These are phyloP conservation scores for Solanum lignicaule DNA, from an alignment of 257 asterid genomes.

Conservation along the genomic window DNA sequence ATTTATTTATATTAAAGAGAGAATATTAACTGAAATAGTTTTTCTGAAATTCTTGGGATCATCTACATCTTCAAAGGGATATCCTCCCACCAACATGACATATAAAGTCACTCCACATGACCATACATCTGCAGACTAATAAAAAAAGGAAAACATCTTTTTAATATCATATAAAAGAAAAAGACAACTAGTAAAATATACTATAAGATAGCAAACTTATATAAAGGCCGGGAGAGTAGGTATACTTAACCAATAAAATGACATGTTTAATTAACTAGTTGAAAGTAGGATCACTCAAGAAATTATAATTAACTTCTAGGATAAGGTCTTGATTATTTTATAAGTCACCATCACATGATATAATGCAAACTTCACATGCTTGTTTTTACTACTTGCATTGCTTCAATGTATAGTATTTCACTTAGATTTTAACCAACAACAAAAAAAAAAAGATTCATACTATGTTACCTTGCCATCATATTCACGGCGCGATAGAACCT, in stretches of 20 bases:
- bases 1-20: too few relatives aligned
- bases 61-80: conserved; percentile 59
- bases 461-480: conserved; percentile 23
- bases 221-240: background rate
- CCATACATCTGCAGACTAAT: conserved; percentile 65
- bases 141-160: background rate
- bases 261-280: background rate
- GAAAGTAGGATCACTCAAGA: background rate
- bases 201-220: background rate
- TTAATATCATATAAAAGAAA: background rate
- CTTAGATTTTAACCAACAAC: background rate
- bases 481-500: conserved; percentile 23
- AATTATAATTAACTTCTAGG: background rate
- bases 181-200: background rate
- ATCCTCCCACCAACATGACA: conserved; percentile 76
- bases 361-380: background rate
- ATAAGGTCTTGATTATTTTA: background rate
- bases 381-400: background rate
- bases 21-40: conserved; percentile 33
- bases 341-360: background rate
- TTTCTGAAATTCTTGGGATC: conserved; percentile 63
- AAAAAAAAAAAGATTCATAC: too few relatives aligned
- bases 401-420: background rate
- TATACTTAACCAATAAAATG: background rate
- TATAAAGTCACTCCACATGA: conserved; percentile 68